Base-by-base conservation (phyloP, 1,284 basidiomycete species). In the Pascua guehoae region DNA sequence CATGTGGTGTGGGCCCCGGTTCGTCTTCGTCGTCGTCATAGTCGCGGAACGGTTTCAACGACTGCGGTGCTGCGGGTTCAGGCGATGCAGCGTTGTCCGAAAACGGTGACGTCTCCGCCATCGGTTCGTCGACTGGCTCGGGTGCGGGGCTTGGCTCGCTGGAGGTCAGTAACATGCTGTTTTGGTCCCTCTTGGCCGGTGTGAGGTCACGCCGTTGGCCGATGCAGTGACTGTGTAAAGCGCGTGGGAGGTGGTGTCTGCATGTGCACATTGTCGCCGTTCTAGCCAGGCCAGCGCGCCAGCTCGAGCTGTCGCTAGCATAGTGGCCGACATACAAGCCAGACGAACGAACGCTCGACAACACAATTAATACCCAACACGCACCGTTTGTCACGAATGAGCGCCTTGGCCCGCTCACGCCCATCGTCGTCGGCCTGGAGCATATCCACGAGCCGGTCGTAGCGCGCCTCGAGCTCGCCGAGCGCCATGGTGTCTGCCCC, bases 401-500 rank as follows among this genome's bases (percentile, higher is more conserved):
- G 56, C 15, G 42, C 56, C 55, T 60, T 69, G 0, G 68, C 70
- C 49, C 70, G 69, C 49, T 69, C 70, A 49, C 64, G 53, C 12
- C 76, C 76, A 12, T 70, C 61, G 11, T 75, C 69, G 57, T 78
- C 76, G 50, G 71, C 66, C 42, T 57, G 60, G 49, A 78, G 60
- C 66, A 75, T 71, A 47, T 67, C 70, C 38, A 76, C 52, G 39
- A 76, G 63, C 16, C 66, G 57, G 63, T 75, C 75, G 59, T 73
- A 78, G 42, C 68, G 49, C 47, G 65, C 64, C 17, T 58, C 65
- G 14, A 72, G 49, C 18, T 70, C 69, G 4, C 62, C 63, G 9
- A 68, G 46, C 18, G 56, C 53, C 16, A 61, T 57, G 5, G 52
- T 50, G 10, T 63, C 60, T 24, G 42, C 57, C 51, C 47, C 39